Percentiles rank a stretch among this genome's conserved stretches.
Conservation (phyloP, 2,329 filamentous ascomycete species). For the Paecilomyces formosus region DNA sequence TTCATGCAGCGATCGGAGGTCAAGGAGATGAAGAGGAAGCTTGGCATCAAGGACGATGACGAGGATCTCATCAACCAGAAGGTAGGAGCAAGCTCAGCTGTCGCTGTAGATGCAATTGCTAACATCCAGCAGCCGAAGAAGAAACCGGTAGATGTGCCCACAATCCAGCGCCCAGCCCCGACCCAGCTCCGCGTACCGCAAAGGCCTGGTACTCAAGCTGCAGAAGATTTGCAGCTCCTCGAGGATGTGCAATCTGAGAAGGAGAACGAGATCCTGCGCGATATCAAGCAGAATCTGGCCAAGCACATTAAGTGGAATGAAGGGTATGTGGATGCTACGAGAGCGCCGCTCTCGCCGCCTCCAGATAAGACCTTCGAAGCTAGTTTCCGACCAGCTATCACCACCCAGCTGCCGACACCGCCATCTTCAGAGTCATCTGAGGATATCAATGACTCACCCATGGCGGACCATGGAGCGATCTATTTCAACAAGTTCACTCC, state of each 20-base stretch:
- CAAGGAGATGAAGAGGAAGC: constrained; percentile 79
- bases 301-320: constrained; percentile 91
- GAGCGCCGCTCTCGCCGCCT: constrained; percentile 73
- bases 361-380: constrained; percentile 55
- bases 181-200: constrained; percentile 62
- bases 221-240: constrained; percentile 70
- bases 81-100: constrained; percentile 45
- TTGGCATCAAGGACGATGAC: constrained; percentile 86
- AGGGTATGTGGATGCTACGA: constrained; percentile 80
- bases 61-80: constrained; percentile 93
- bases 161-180: constrained; percentile 54
- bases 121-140: constrained; percentile 58
- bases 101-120: constrained; percentile 33
- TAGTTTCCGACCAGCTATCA: constrained; percentile 61
- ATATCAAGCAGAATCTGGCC: constrained; percentile 78
- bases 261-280: constrained; percentile 69
- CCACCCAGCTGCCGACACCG: constrained; percentile 55
- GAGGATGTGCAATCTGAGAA: constrained; percentile 73
- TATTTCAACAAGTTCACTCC: constrained; percentile 32
- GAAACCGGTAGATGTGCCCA: constrained; percentile 54
- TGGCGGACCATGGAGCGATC: constrained; percentile 25
- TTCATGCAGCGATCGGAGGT: constrained; percentile 77
- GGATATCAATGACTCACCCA: constrained; percentile 27
- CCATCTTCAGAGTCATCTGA: constrained; percentile 43
- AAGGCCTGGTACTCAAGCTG: constrained; percentile 64